A percentile compares a stretch with the other conserved stretches of the same genome.
phyloP scores from a whole-genome alignment of 164 flowering plant genomes.

The Vitis riparia region DNA sequence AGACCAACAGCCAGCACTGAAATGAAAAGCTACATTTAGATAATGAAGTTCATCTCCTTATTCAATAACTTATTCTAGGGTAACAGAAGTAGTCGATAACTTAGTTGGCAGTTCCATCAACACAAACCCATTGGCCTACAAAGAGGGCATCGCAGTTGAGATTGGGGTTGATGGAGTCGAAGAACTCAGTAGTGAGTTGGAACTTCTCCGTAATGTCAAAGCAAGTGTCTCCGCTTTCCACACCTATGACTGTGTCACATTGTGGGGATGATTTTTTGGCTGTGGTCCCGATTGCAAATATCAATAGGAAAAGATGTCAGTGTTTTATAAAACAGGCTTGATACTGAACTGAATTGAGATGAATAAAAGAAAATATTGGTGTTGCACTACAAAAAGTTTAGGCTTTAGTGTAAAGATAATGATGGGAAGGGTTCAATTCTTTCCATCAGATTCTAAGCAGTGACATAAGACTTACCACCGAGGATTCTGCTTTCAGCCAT shows the following conservation, averaged over 20 bases:
- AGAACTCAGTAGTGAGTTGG: slow-evolving; percentile 15
- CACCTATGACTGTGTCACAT: slow-evolving; percentile 23
- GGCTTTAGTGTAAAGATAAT: too few relatives aligned
- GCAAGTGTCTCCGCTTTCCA: slow-evolving; percentile 38
- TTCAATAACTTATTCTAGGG: too few relatives aligned
- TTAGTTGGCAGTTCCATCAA: slow-evolving; percentile 4
- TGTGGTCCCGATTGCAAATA: background rate
- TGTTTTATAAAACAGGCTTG: background rate
- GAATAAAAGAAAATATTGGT: too few relatives aligned
- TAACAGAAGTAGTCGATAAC: too few relatives aligned
- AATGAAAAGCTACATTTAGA: too few relatives aligned
- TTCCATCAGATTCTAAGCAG: background rate
- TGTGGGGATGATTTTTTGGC: background rate
- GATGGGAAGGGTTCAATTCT: too few relatives aligned
- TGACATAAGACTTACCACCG: slow-evolving; percentile 6
- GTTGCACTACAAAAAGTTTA: too few relatives aligned
- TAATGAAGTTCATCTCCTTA: too few relatives aligned
- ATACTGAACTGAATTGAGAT: background rate
- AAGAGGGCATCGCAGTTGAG: slow-evolving; percentile 33
- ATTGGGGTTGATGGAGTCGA: slow-evolving; percentile 36
- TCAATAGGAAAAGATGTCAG: too few relatives aligned
- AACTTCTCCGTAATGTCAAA: slow-evolving; percentile 14
- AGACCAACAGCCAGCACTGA: too few relatives aligned
- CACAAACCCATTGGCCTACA: slow-evolving; percentile 41
- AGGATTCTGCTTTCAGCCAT: slow-evolving; percentile 18